phyloP scores from a whole-genome alignment of 129 eudicot genomes.

The Ambrosia trifida region DNA sequence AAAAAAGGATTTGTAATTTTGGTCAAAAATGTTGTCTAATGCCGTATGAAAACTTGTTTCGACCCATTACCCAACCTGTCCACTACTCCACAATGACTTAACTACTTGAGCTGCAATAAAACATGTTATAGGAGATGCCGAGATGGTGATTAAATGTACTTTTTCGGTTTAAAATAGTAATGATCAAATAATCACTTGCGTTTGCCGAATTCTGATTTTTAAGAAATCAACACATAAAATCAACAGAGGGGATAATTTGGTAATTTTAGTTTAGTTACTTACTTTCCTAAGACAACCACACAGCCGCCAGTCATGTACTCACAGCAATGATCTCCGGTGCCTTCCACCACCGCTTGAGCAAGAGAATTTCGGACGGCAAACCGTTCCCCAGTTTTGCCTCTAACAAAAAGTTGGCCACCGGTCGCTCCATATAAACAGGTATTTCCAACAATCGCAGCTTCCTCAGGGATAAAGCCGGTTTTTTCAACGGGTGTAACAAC shows the following conservation, averaged over 20 bases:
- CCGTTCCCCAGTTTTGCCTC: constrained; percentile 99
- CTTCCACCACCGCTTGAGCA: constrained; percentile 98
- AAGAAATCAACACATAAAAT: background rate
- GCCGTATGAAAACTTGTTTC: background rate
- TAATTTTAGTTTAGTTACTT: constrained; percentile 23
- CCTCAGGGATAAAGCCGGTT: constrained; percentile 80
- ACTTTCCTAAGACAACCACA: constrained; percentile 95
- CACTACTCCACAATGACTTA: background rate
- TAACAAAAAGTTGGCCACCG: constrained; percentile 87
- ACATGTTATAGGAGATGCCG: background rate
- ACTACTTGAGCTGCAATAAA: background rate
- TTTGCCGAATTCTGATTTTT: background rate
- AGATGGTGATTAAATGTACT: background rate
- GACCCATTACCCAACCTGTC: background rate
- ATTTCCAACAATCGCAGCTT: constrained; percentile 93
- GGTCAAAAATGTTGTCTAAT: background rate
- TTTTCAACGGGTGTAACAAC: constrained; percentile 81
- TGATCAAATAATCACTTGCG: background rate
- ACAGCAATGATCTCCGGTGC: constrained; percentile 95
- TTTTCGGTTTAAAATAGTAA: background rate
- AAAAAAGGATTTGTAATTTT: background rate
- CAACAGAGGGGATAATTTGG: background rate
- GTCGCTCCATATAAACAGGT: constrained; percentile 98
- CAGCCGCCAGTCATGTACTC: constrained; percentile 99
- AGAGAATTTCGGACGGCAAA: constrained; percentile 98